These are phyloP conservation scores for Moricandia arvensis DNA, from an alignment of 345 rosid species.

Conservation along the genomic window DNA sequence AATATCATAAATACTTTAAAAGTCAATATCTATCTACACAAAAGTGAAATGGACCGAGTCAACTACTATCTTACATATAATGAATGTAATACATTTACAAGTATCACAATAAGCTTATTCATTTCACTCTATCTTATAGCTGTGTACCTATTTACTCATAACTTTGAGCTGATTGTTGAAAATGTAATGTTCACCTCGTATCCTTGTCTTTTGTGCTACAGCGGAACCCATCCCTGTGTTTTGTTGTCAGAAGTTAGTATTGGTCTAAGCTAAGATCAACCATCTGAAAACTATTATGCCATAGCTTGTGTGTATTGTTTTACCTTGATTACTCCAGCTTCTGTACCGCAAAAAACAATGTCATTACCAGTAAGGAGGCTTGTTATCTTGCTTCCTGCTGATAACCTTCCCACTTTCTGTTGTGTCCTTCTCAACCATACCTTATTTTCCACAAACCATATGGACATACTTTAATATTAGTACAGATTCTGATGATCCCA, in stretches of 20 bases:
- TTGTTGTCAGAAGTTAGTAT: conserved; percentile 9
- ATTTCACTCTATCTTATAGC: conserved; percentile 18
- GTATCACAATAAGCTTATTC: conserved; percentile 17
- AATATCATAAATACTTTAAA: conserved; percentile 10
- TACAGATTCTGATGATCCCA: not conserved
- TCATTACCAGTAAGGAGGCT: conserved; percentile 84
- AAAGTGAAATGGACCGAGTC: conserved; percentile 6
- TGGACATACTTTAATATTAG: not conserved
- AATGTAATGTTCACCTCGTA: conserved; percentile 6
- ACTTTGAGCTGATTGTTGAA: conserved; percentile 20
- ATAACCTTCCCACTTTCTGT: conserved; percentile 83
- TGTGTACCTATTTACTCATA: conserved; percentile 30
- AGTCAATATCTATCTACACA: conserved; percentile 13
- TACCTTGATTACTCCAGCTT: conserved; percentile 84
- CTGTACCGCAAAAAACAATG: conserved; percentile 74
- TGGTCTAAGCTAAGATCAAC: not conserved
- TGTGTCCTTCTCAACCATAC: conserved; percentile 82
- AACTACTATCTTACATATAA: not conserved
- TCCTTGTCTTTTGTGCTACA: conserved; percentile 38
- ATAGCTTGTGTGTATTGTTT: conserved; percentile 10
- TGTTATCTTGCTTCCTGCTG: conserved; percentile 88
- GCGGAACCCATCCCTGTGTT: conserved; percentile 87
- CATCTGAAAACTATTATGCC: not conserved
- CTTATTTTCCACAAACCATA: conserved; percentile 41
- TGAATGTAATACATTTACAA: conserved; percentile 3